Conservation (phyloP, 192 early-diverging fungal species). For the Pilaira anomala region DNA sequence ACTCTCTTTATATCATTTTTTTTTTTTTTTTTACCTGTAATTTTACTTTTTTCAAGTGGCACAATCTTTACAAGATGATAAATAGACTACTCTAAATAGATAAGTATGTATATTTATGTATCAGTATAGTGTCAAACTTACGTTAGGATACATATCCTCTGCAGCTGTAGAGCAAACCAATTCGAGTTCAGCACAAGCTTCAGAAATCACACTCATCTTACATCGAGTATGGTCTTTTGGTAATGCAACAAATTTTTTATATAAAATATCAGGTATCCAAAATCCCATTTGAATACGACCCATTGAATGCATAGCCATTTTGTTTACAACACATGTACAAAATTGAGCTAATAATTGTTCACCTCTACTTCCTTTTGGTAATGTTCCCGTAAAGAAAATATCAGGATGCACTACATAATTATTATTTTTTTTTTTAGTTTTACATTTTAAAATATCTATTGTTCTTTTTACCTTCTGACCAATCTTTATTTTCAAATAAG, state of each 20-base stretch:
- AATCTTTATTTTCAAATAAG: constrained; percentile 15
- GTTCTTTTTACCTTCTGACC: constrained; percentile 23
- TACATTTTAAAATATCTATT: neutral
- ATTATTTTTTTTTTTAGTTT: neutral
- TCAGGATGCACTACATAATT: constrained; percentile 23
- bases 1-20: too few relatives aligned
- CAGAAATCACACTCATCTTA: constrained; percentile 33
- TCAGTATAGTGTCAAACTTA: constrained; percentile 4
- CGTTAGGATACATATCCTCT: constrained; percentile 24
- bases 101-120: neutral
- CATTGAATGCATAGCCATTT: constrained; percentile 33
- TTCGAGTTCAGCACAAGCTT: constrained; percentile 26
- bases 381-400: constrained; percentile 35
- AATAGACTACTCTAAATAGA: constrained; percentile 6
- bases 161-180: constrained; percentile 8
- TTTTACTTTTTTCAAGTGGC: constrained; percentile 21
- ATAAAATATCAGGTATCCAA: constrained; percentile 31
- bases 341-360: constrained; percentile 38
- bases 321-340: constrained; percentile 32
- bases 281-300: constrained; percentile 40
- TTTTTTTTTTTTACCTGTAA: too few relatives aligned
- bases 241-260: constrained; percentile 18
- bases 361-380: constrained; percentile 29
- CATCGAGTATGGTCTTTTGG: constrained; percentile 26
- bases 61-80: constrained; percentile 34